These are phyloP conservation scores for Ligustrum vulgare DNA, from an alignment of 257 asterid genomes.

Conservation along the genomic window DNA sequence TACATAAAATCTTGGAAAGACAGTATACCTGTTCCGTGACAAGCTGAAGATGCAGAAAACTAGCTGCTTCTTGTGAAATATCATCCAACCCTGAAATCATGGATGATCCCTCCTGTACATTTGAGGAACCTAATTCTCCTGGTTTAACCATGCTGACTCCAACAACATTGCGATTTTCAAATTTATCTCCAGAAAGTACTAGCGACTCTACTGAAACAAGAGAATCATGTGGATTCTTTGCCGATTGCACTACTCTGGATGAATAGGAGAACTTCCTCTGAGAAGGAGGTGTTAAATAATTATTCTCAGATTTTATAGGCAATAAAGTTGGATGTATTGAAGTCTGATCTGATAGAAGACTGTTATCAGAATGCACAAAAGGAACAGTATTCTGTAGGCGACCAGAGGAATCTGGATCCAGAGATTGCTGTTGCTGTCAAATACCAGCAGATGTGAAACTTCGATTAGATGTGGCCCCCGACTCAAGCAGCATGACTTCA, in stretches of 20 bases:
- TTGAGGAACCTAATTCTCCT: conserved; percentile 53
- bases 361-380: conserved; percentile 41
- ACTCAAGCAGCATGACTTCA: conserved; percentile 37
- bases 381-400: conserved; percentile 40
- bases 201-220: conserved; percentile 17
- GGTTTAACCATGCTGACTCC: conserved; percentile 37
- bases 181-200: conserved; percentile 33
- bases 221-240: conserved; percentile 32
- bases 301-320: conserved; percentile 50
- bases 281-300: conserved; percentile 41
- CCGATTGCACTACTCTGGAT: conserved; percentile 42
- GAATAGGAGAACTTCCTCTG: conserved; percentile 47
- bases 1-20: conserved; percentile 2
- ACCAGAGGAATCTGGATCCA: conserved; percentile 39
- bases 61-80: conserved; percentile 56
- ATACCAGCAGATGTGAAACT: conserved; percentile 32
- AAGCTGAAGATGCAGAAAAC: conserved; percentile 77
- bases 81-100: conserved; percentile 50
- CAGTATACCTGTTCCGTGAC: conserved; percentile 72
- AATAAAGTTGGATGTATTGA: conserved; percentile 39
- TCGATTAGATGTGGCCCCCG: conserved; percentile 39
- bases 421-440: conserved; percentile 32
- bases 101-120: conserved; percentile 46
- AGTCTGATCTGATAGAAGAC: conserved; percentile 41
- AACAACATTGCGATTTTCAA: conserved; percentile 36